phyloP scores from a whole-genome alignment of 441 rosid species.

The Gossypium aridum region DNA sequence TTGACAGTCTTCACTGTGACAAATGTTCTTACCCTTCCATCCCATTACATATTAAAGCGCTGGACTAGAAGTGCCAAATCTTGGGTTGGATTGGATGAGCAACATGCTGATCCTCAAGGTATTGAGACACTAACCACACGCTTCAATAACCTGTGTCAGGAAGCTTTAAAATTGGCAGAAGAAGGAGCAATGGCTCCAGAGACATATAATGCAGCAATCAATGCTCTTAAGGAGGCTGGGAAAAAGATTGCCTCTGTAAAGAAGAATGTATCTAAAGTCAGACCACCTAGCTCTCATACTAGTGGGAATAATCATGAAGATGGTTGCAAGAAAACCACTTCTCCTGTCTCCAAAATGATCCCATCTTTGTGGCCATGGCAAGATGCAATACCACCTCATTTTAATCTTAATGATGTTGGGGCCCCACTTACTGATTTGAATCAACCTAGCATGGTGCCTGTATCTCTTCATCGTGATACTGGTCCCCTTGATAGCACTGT shows the following conservation, averaged over 20 bases:
- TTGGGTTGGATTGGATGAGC: conserved; percentile 38
- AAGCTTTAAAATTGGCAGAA: conserved; percentile 51
- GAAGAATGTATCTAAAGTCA: conserved; percentile 39
- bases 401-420: conserved; percentile 48
- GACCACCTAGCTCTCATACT: conserved; percentile 31
- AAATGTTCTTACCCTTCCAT: conserved; percentile 61
- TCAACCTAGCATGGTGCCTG: conserved; percentile 48
- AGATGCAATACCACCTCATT: conserved; percentile 31
- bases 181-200: conserved; percentile 36
- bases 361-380: conserved; percentile 60
- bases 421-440: conserved; percentile 44
- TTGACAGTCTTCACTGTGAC: conserved; percentile 63
- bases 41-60: conserved; percentile 49
- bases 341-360: conserved; percentile 30
- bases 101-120: conserved; percentile 23
- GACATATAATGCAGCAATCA: conserved; percentile 47
- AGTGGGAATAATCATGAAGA: conserved; percentile 37
- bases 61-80: conserved; percentile 62
- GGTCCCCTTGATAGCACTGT: conserved; percentile 36
- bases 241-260: conserved; percentile 32
- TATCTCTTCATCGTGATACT: conserved; percentile 39
- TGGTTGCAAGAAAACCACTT: conserved; percentile 26
- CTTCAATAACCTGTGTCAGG: conserved; percentile 49
- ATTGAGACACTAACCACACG: conserved; percentile 43
- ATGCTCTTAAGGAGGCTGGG: conserved; percentile 40